Percentiles rank a stretch among this genome's conserved stretches.
Evolutionary conservation across 306 rosid genomes (phyloP).

Genomic region (Leucaena leucocephala): DNA sequence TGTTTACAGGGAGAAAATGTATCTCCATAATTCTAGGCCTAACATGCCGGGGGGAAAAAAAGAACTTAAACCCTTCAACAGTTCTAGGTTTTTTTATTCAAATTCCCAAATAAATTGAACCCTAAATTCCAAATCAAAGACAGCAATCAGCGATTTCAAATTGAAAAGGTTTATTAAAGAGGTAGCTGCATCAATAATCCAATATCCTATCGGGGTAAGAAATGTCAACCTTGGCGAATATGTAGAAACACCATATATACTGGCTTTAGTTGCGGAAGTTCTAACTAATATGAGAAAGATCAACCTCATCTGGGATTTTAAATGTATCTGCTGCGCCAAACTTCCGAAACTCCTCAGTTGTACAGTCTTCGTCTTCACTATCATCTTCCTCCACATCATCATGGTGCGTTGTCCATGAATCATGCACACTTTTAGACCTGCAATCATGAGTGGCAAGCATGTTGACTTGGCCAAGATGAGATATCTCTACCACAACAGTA

Average conservation of each 20-base stretch:
- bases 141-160: neutral
- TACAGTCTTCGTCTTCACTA: slow-evolving; percentile 51
- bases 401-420: slow-evolving; percentile 45
- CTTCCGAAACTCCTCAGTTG: slow-evolving; percentile 75
- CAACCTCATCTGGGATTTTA: slow-evolving; percentile 72
- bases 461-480: slow-evolving; percentile 91
- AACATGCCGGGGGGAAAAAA: neutral
- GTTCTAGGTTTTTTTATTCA: neutral
- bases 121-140: neutral
- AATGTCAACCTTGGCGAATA: neutral
- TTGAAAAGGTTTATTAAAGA: neutral
- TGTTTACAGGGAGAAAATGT: neutral
- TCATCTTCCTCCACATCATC: slow-evolving; percentile 54
- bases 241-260: neutral
- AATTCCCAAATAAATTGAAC: neutral
- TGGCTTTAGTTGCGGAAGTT: neutral
- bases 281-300: slow-evolving; percentile 75
- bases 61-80: neutral
- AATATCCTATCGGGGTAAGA: neutral
- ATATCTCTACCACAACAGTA: slow-evolving; percentile 81
- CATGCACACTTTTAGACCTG: slow-evolving; percentile 58
- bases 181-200: neutral
- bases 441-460: slow-evolving; percentile 73
- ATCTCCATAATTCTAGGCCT: neutral
- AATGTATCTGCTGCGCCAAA: slow-evolving; percentile 94